Percentiles rank a stretch among this genome's conserved stretches.
Conservation (phyloP, 139 green algal genomes). For the Chlamydomonas sp. region DNA sequence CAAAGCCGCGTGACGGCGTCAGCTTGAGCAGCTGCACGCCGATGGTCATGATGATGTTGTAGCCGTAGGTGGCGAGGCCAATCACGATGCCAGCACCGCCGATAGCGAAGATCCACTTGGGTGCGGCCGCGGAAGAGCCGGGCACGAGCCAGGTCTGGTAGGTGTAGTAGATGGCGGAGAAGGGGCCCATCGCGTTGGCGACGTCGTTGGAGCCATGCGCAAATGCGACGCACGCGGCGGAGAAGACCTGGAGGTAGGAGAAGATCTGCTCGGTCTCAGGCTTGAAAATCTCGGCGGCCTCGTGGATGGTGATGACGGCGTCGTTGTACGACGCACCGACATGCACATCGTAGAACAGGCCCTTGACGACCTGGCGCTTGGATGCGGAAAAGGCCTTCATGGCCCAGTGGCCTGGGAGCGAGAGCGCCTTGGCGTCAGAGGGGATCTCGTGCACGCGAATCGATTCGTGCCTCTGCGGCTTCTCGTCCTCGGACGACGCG, state of each 20-base stretch:
- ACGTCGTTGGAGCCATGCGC: conserved; percentile 75
- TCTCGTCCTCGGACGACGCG: too few relatives aligned
- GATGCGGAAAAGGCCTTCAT: neutral
- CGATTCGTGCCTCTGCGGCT: too few relatives aligned
- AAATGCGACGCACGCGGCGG: conserved; percentile 75
- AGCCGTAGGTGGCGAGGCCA: conserved; percentile 65
- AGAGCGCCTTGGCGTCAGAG: neutral
- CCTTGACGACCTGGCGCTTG: neutral
- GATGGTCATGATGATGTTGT: conserved; percentile 30
- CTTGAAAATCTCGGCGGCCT: conserved; percentile 49
- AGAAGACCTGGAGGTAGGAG: conserved; percentile 70
- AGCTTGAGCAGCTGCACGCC: conserved; percentile 12
- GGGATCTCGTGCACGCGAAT: conserved; percentile 6
- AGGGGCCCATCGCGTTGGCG: conserved; percentile 69
- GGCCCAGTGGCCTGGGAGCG: neutral
- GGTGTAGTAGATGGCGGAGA: conserved; percentile 54
- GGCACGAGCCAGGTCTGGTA: conserved; percentile 37
- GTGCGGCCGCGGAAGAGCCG: neutral
- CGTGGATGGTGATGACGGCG: conserved; percentile 21
- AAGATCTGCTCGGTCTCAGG: conserved; percentile 53
- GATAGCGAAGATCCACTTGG: conserved; percentile 49
- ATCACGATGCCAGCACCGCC: conserved; percentile 71
- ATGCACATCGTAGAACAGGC: conserved; percentile 17
- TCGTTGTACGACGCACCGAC: neutral
- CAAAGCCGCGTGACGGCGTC: conserved; percentile 21